A percentile compares a stretch with the other conserved stretches of the same genome.
Conservation (phyloP, 1,284 basidiomycete species). For the Malassezia sympodialis region DNA sequence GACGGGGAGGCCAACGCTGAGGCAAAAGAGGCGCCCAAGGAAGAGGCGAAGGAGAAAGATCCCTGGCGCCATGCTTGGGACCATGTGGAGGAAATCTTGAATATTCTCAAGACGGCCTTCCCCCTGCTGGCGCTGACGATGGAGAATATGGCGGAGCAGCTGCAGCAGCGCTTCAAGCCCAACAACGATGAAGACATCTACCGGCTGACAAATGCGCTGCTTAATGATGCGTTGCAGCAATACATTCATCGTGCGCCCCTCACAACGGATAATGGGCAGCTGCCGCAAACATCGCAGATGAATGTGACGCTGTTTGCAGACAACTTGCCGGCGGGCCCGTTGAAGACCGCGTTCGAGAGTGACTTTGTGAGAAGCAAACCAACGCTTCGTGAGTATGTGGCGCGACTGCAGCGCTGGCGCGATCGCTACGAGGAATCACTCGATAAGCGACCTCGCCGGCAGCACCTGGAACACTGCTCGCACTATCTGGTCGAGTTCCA, state of each 20-base stretch:
- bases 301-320: constrained; percentile 66
- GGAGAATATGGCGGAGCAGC: constrained; percentile 96
- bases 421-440: constrained; percentile 79
- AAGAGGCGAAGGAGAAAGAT: constrained; percentile 13
- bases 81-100: constrained; percentile 84
- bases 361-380: constrained; percentile 78
- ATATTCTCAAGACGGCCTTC: constrained; percentile 90
- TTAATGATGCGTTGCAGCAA: constrained; percentile 56
- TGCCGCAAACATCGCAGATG: constrained; percentile 55
- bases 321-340: constrained; percentile 48
- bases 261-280: constrained; percentile 61
- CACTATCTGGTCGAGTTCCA: constrained; percentile 97
- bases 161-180: constrained; percentile 80
- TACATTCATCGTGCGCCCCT: constrained; percentile 42
- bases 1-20: constrained; percentile 10
- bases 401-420: constrained; percentile 80
- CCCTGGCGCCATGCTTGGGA: constrained; percentile 65
- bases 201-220: constrained; percentile 72
- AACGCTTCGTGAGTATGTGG: constrained; percentile 76
- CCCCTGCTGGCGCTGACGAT: constrained; percentile 86
- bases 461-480: constrained; percentile 78
- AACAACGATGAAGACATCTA: constrained; percentile 89
- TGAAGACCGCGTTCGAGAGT: constrained; percentile 72
- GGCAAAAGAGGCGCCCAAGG: neutral
- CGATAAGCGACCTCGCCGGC: constrained; percentile 69